A percentile compares a stretch with the other conserved stretches of the same genome.
These are phyloP conservation scores for Cercospora brassicicola DNA, from an alignment of 2,329 filamentous ascomycete species.

Conservation along the genomic window DNA sequence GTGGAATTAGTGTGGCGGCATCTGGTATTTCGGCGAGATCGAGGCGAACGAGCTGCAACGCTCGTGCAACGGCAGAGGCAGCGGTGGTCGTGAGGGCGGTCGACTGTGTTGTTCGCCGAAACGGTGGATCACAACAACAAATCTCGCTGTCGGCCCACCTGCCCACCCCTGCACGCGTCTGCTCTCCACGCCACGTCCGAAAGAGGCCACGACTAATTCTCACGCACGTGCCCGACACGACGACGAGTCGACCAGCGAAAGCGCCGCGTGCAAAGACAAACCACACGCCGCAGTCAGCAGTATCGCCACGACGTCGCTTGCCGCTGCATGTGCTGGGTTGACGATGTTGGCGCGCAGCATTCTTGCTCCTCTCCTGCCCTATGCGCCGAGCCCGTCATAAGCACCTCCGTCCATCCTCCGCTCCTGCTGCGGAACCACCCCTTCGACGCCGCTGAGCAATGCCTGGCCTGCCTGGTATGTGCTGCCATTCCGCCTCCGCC, in stretches of 20 bases:
- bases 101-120: background rate
- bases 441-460: slow-evolving; percentile 36
- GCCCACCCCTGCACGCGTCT: background rate
- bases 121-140: background rate
- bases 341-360: slow-evolving; percentile 24
- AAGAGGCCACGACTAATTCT: slow-evolving; percentile 3
- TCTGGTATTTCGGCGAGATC: background rate
- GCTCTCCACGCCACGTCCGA: background rate
- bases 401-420: slow-evolving; percentile 9
- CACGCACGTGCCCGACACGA: background rate
- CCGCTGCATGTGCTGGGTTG: slow-evolving; percentile 4
- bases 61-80: background rate
- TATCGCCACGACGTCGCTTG: background rate
- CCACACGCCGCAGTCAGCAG: background rate
- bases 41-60: background rate
- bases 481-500: background rate
- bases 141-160: background rate
- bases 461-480: slow-evolving; percentile 54
- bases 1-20: background rate
- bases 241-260: background rate
- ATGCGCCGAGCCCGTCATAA: slow-evolving; percentile 24
- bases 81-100: background rate
- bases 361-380: slow-evolving; percentile 22
- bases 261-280: background rate
- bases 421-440: slow-evolving; percentile 14